phyloP scores from a whole-genome alignment of 768 basidiomycete species.

The Rhodotorula graminis region DNA sequence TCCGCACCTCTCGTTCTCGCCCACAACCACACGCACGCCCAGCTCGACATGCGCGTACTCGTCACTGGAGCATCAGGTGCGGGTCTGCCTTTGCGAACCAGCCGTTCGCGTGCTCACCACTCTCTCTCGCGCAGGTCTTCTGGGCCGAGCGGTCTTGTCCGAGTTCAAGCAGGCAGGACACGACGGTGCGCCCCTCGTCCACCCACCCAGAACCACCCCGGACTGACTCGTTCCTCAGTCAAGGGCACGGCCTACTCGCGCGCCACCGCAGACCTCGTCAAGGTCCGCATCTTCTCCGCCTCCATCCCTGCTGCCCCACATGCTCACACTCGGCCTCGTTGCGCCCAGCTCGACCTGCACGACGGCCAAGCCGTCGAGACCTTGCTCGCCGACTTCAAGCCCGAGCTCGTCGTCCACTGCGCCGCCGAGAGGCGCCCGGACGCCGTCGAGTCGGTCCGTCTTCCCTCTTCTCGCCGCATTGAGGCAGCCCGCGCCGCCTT shows the following conservation, averaged over 20 bases:
- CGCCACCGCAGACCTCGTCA: conserved; percentile 53
- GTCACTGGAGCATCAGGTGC: conserved; percentile 25
- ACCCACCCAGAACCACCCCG: too few species aligned
- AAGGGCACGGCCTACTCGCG: conserved; percentile 71
- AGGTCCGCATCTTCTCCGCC: not conserved
- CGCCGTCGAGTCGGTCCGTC: conserved; percentile 75
- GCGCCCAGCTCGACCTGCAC: conserved; percentile 62
- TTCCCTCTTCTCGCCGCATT: too few species aligned
- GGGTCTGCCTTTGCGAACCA: accelerated
- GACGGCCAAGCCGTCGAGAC: conserved; percentile 56
- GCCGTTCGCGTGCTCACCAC: not conserved
- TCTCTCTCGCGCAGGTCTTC: conserved; percentile 57
- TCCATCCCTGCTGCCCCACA: too few species aligned
- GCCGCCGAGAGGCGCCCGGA: conserved; percentile 92
- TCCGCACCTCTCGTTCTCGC: too few species aligned
- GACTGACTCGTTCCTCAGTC: conserved; percentile 48
- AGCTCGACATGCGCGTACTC: conserved; percentile 4
- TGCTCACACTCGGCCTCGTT: not conserved
- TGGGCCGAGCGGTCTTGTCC: conserved; percentile 70
- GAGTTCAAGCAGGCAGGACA: conserved; percentile 55
- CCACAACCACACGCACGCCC: too few species aligned
- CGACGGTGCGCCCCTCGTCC: conserved; percentile 42
- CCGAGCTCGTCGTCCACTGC: conserved; percentile 82
- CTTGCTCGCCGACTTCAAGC: conserved; percentile 58
- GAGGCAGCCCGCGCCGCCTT: too few species aligned